Conservation (phyloP, 78 protist genomes). For the Dictyostelium citrinum region DNA sequence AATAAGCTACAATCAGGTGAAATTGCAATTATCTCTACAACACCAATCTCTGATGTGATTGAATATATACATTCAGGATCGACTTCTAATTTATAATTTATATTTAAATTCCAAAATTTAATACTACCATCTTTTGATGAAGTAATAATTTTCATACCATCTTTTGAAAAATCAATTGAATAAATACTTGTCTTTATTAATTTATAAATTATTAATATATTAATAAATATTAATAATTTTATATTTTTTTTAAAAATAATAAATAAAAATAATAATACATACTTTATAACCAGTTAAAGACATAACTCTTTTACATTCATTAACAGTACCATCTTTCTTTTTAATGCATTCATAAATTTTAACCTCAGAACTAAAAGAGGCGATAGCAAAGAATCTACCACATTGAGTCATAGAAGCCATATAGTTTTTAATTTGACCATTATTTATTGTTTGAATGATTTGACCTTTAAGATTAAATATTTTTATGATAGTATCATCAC, state of each 20-base stretch:
- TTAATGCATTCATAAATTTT: slow-evolving; percentile 30
- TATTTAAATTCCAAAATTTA: slow-evolving; percentile 30
- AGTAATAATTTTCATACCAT: slow-evolving; percentile 25
- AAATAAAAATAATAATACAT: background rate
- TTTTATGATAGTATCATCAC: slow-evolving; percentile 23
- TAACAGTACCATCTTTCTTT: slow-evolving; percentile 31
- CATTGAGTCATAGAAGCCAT: slow-evolving; percentile 10
- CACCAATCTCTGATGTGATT: background rate
- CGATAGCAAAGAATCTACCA: slow-evolving; percentile 50
- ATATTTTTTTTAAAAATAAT: no score
- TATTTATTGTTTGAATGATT: slow-evolving; percentile 17
- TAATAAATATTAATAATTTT: no score
- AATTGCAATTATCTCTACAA: background rate
- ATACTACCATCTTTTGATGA: slow-evolving; percentile 16
- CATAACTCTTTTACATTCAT: slow-evolving; percentile 43
- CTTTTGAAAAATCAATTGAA: slow-evolving; percentile 11
- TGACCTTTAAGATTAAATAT: slow-evolving; percentile 35
- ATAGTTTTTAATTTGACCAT: slow-evolving; percentile 47
- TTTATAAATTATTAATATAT: no score
- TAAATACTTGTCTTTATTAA: slow-evolving; percentile 5
- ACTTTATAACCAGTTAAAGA: slow-evolving; percentile 53
- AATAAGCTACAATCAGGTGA: background rate
- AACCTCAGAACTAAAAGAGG: slow-evolving; percentile 28
- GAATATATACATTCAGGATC: slow-evolving; percentile 42
- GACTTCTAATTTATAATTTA: slow-evolving; percentile 5